phyloP scores from a whole-genome alignment of 139 green algal species.

The Chlamydomonas sp. region DNA sequence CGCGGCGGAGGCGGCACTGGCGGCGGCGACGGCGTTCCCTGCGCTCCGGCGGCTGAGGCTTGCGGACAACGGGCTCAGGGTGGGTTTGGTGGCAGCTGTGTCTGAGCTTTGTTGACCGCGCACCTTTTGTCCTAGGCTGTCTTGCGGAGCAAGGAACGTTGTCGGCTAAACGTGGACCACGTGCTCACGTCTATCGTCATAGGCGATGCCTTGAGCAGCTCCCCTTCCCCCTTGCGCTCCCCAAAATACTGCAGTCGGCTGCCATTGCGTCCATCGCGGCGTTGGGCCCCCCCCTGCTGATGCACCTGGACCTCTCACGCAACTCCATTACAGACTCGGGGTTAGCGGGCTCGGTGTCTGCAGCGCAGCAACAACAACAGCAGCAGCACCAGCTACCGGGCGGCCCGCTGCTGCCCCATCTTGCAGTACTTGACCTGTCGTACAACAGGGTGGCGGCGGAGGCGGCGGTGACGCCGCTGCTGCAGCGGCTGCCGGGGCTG shows the following conservation, averaged over 20 bases:
- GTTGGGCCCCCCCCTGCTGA: neutral
- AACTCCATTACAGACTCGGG: slow-evolving; percentile 16
- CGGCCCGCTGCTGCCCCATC: slow-evolving; percentile 15
- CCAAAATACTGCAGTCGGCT: neutral
- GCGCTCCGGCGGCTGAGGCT: slow-evolving; percentile 35
- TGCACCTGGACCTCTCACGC: slow-evolving; percentile 38
- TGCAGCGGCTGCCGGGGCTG: slow-evolving; percentile 29
- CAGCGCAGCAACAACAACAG: neutral
- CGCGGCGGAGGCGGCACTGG: neutral
- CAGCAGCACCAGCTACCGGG: neutral
- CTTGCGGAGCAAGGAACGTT: no score
- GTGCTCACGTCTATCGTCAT: no score
- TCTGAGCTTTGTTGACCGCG: no score
- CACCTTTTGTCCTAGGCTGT: no score
- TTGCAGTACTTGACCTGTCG: slow-evolving; percentile 44
- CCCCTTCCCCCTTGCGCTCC: neutral
- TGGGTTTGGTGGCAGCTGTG: neutral
- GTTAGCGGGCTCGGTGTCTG: neutral
- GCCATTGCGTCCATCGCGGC: slow-evolving; percentile 14
- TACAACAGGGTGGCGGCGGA: slow-evolving; percentile 27
- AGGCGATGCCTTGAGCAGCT: no score
- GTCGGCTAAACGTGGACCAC: no score
- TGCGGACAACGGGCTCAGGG: slow-evolving; percentile 43
- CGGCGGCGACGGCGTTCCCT: neutral
- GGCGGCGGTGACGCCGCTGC: slow-evolving; percentile 18